A percentile compares a stretch with the other conserved stretches of the same genome.
phyloP scores from a whole-genome alignment of 305 asterid species.

The Ilex paraguariensis region DNA sequence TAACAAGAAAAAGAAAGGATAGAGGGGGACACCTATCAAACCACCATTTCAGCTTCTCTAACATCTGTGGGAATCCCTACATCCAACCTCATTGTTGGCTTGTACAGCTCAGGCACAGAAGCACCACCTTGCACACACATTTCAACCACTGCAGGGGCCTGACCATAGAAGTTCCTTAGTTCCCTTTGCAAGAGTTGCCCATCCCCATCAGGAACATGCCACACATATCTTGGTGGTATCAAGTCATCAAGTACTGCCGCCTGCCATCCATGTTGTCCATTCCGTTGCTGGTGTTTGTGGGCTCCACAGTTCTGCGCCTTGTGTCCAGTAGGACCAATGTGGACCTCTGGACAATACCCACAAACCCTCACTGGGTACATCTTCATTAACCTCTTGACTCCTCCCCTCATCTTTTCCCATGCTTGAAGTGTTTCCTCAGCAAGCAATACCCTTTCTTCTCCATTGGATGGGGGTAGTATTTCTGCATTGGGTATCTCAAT shows the following conservation, averaged over 20 bases:
- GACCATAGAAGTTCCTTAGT: conserved; percentile 81
- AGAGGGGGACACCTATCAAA: conserved; percentile 23
- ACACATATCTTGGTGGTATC: conserved; percentile 83
- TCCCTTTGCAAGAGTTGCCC: conserved; percentile 45
- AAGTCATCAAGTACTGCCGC: conserved; percentile 72
- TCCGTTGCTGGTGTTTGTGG: conserved; percentile 94
- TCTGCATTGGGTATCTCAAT: conserved; percentile 49
- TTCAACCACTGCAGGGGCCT: conserved; percentile 91
- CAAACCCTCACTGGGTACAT: conserved; percentile 90
- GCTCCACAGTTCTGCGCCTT: conserved; percentile 97
- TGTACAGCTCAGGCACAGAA: conserved; percentile 74
- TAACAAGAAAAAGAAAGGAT: no score
- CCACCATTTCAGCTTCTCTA: conserved; percentile 94
- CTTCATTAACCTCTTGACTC: conserved; percentile 70
- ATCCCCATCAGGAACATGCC: conserved; percentile 75
- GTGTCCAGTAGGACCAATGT: conserved; percentile 85
- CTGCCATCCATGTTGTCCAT: conserved; percentile 99
- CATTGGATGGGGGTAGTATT: conserved; percentile 47
- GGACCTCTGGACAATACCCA: conserved; percentile 94
- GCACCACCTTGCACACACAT: conserved; percentile 85
- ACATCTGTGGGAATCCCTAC: conserved; percentile 72
- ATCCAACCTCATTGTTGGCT: conserved; percentile 90
- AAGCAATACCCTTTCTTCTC: conserved; percentile 47
- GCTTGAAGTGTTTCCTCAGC: conserved; percentile 80
- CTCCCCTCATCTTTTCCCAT: conserved; percentile 90